phyloP scores from a whole-genome alignment of 306 rosid species.

The Pueraria montana region DNA sequence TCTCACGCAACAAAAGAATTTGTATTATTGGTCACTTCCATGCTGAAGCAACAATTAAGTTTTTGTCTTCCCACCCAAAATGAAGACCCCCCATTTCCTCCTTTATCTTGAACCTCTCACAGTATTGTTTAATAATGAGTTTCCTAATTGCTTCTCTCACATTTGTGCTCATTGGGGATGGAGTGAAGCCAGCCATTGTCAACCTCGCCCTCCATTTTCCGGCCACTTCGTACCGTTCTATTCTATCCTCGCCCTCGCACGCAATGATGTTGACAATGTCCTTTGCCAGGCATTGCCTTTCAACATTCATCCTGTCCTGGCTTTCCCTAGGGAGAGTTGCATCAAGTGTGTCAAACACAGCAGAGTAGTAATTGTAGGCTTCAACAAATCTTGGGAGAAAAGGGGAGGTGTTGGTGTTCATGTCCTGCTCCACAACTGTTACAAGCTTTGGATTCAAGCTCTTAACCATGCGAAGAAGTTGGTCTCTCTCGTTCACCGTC shows the following conservation, averaged over 20 bases:
- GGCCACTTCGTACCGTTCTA: conserved; percentile 90
- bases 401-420: conserved; percentile 92
- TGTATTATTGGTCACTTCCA: conserved; percentile 69
- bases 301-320: conserved; percentile 93
- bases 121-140: conserved; percentile 67
- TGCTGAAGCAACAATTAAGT: conserved; percentile 87
- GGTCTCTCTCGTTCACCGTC: conserved; percentile 81
- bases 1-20: conserved; percentile 27
- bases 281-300: conserved; percentile 88
- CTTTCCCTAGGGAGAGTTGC: conserved; percentile 93
- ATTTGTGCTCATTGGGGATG: conserved; percentile 64
- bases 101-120: conserved; percentile 77
- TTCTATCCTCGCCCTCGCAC: conserved; percentile 92
- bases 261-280: conserved; percentile 92
- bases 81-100: conserved; percentile 82
- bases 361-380: conserved; percentile 81
- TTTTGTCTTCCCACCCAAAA: conserved; percentile 95
- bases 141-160: conserved; percentile 62
- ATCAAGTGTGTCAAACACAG: conserved; percentile 89
- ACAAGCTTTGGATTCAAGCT: conserved; percentile 87
- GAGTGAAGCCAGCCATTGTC: conserved; percentile 88
- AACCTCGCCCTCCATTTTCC: conserved; percentile 98
- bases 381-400: conserved; percentile 80
- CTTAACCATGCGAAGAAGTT: conserved; percentile 89
- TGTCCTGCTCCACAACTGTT: conserved; percentile 95